Evolutionary conservation across 139 green algal genomes (phyloP), one percentile per base, ranked within the genome.

Genomic region (Desmodesmus armatus): DNA sequence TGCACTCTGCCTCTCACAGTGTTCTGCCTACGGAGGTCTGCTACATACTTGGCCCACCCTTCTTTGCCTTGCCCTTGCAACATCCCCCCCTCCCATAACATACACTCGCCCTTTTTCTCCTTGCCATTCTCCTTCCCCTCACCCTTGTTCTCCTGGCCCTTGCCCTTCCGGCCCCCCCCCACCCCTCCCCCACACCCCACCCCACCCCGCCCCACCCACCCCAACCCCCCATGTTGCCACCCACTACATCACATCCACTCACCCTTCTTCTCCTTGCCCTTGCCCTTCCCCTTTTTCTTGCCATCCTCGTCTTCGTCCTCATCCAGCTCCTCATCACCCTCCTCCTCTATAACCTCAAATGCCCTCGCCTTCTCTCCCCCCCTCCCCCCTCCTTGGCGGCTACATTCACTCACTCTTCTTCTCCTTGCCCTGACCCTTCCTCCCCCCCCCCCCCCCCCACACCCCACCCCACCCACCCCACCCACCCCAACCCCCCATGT

Each of bases 251-350:
- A 74, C 31, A 73, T 40, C 7, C 2, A 29, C 27, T 41, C 13
- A 72, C 29, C 9, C 31, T 33, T 27, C 19, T 21, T 40, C 58
- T 84, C 65, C 39, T 82, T 87, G 15, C 66, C 76, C 58, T 85
- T 87, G 51, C 58, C 35, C 76, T 88, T 88, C 19, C 65, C 65
- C 66, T 70, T 79, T 21, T 78, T 78, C 33, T 79, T 70, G 66
- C 85, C 85, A 44, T 66, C 85, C 33, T 60, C 70, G 41, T 87
- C 74, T 5, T 90, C 89, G 0, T 89, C 88, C 0, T 83, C 86
- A 11, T 87, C 89, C n/a, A 86, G 11, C 17, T 33, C 78, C 1
- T 1, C 53, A 19, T 49, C 70, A 2, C 77, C 84, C 4, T 89
- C 86, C 47, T 89, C 66, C 65, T 72, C n/a, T n/a, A n/a, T n/a